phyloP scores from a whole-genome alignment of 2,329 filamentous ascomycete species.

The Nemania sp. region DNA sequence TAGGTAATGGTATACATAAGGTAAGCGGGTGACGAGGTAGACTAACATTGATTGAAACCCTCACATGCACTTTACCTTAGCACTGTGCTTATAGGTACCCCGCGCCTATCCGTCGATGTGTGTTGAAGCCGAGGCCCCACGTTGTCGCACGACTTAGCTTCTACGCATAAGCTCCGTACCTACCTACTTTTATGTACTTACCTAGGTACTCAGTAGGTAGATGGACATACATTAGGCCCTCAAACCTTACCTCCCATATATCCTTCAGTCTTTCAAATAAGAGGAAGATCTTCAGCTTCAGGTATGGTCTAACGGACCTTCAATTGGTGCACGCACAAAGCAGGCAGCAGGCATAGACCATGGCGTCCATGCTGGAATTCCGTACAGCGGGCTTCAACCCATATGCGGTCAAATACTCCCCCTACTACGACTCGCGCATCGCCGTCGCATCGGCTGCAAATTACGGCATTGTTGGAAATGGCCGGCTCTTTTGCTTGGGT shows the following conservation, averaged over 20 bases:
- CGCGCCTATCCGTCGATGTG: background rate
- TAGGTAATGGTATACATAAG: no score
- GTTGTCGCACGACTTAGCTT: slow-evolving; percentile 12
- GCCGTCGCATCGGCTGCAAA: slow-evolving; percentile 93
- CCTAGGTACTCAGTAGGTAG: background rate
- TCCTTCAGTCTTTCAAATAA: slow-evolving; percentile 3
- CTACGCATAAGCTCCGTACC: no score
- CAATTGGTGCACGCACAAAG: slow-evolving; percentile 14
- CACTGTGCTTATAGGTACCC: no score
- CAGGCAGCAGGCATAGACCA: slow-evolving; percentile 42
- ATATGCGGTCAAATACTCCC: slow-evolving; percentile 97
- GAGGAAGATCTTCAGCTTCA: background rate
- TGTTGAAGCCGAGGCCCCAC: slow-evolving; percentile 48
- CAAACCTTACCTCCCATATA: background rate
- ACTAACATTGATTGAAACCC: no score
- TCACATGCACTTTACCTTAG: background rate
- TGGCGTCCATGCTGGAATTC: slow-evolving; percentile 86
- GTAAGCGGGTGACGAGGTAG: no score
- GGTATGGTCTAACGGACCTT: slow-evolving; percentile 23
- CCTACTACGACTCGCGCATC: slow-evolving; percentile 95
- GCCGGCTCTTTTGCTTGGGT: slow-evolving; percentile 84
- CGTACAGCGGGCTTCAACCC: slow-evolving; percentile 94
- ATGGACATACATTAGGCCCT: no score
- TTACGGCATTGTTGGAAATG: slow-evolving; percentile 97
- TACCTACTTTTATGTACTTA: background rate